Evolutionary conservation across 2,329 filamentous ascomycete species (phyloP), one percentile per base, ranked within the genome.

Genomic region (Cladosporium sphaerospermum): DNA sequence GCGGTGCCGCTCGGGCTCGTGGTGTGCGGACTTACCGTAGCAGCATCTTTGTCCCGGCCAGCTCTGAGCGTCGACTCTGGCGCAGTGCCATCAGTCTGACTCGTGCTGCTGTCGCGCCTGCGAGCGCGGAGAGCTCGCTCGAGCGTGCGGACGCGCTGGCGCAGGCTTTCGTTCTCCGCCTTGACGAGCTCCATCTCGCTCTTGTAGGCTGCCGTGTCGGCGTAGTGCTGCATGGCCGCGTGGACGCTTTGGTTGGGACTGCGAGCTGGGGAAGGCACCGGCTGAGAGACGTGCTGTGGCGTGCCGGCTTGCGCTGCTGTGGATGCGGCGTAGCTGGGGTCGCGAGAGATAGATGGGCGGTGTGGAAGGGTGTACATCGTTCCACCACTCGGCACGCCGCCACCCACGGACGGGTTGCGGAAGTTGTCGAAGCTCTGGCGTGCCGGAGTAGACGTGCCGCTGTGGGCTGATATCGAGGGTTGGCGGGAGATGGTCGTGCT

Each of bases 141-240:
- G 47, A 78, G 58, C 49, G 74, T 70, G 48, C 72, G 66, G n/a
- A 78, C 75, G 52, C 73, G 68, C 58, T 73, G 69, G 57, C 74
- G 72, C 54, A 78, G 60, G 36, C 61, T 57, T 45, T 77, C 75
- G 62, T 78, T 78, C 64, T 78, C 75, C 42, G 65, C 65, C 65
- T 77, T 77, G 34, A 74, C 75, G 48, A 73, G 71, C 56, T 77
- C 75, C 52, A 77, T 63, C 62, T 77, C 75, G 8, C 68, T 67
- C 39, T 69, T 65, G 43, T 75, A 72, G 44, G 69, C 64, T 43
- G 72, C 69, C 2, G 73, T 69, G 57, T 76, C 74, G 34, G 71
- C 65, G 47, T 62, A 61, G 56, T 62, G 58, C 36, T 63, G 61
- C 45, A 62, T 62, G 9, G 62, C 60, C 16, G 56, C 42, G 31